Evolutionary conservation across 208 protist species (phyloP), one percentile per base, ranked within the genome.

Genomic region (Acanthamoeba sp.): DNA sequence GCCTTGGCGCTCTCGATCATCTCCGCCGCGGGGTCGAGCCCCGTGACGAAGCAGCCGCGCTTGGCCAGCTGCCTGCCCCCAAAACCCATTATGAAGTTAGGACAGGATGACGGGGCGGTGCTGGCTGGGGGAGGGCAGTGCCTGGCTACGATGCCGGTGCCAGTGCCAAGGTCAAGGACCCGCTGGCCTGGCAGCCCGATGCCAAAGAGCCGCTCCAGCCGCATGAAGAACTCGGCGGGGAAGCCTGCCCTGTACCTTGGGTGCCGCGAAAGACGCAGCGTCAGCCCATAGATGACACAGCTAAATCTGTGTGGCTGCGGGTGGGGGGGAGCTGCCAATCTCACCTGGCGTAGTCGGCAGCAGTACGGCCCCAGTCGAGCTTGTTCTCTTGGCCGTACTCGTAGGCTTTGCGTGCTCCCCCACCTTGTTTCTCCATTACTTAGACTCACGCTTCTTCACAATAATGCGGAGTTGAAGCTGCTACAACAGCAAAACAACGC

Each of bases 91-190:
- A n/a, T n/a, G n/a, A n/a, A n/a, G n/a, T n/a, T n/a, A n/a, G n/a
- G n/a, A n/a, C n/a, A n/a, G n/a, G 64, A 22, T 38, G 64, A 22
- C 7, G 64, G 32, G 64, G 12, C 20, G 12, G 27, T n/a, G n/a
- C n/a, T 38, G 34, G 27, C 16, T 14, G 27, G 27, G 34, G 29
- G 69, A 34, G 14, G 69, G 34, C 29, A 10, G 27, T 50, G 29
- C 82, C 82, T 90, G n/a, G 82, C 82, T 0, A 90, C 27, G 82
- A 50, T 66, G 14, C 82, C 82, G 20, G 82, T 90, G 48, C 82
- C 82, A 12, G 82, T 90, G 82, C 82, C 82, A 27, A 90, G 34
- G 52, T 90, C 82, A 20, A 90, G 36, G 6, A 90, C 52, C 20
- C 55, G 27, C 55, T 90, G 82, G 27, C 45, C 82, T 3, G 45